Conservation (phyloP, 306 rosid species). For the Malus sylvestris region DNA sequence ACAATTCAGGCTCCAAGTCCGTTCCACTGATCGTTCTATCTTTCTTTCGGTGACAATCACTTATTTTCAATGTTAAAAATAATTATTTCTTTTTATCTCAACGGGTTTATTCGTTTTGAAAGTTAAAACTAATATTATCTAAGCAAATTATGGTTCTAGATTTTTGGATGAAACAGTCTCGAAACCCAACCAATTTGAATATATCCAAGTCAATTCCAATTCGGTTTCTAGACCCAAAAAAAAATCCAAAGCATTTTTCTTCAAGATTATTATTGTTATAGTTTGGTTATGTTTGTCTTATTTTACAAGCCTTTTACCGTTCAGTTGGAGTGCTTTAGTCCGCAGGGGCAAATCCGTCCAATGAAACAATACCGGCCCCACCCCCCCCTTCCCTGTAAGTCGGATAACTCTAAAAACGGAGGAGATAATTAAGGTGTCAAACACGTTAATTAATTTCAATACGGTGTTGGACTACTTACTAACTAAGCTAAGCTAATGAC, state of each 20-base stretch:
- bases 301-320: background rate
- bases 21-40: background rate
- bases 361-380: too few species aligned
- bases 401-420: too few species aligned
- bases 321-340: background rate
- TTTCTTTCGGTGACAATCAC: background rate
- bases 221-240: too few species aligned
- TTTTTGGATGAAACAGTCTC: background rate
- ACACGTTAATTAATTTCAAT: conserved; percentile 13
- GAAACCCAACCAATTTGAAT: background rate
- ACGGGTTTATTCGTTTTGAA: background rate
- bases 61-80: background rate
- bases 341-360: background rate
- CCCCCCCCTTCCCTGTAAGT: background rate
- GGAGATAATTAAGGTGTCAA: background rate
- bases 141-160: background rate
- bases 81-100: too few species aligned
- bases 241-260: too few species aligned
- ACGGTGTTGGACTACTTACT: conserved; percentile 1
- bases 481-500: background rate
- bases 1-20: too few species aligned
- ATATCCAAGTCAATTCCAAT: background rate
- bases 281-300: background rate
- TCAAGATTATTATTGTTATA: background rate
- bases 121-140: too few species aligned